Percentiles rank a stretch among this genome's conserved stretches.
Evolutionary conservation across 371 early-diverging fungal genomes (phyloP).

Genomic region (Mucor racemosus): DNA sequence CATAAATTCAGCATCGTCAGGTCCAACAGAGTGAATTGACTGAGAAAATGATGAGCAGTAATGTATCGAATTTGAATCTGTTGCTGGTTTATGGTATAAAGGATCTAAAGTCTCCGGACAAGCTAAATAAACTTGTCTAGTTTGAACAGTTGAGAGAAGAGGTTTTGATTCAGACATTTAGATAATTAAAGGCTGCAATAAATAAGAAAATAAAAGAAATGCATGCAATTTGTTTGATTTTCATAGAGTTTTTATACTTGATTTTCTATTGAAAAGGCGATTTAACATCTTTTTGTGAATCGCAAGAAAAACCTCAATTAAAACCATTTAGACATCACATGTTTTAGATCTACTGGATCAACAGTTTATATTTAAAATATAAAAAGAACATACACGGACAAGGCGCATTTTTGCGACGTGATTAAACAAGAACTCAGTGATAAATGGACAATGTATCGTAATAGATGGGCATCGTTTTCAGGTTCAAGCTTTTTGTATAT

Average conservation of each 20-base stretch:
- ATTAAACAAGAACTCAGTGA: too few species aligned
- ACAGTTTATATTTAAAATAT: not conserved
- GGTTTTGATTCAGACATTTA: slow-evolving; percentile 4
- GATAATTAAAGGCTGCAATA: not conserved
- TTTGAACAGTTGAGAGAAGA: slow-evolving; percentile 12
- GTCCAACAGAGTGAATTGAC: not conserved
- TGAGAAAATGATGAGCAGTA: not conserved
- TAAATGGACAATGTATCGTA: too few species aligned
- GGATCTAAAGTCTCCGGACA: slow-evolving; percentile 14
- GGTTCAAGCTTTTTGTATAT: too few species aligned
- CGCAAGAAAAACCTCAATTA: not conserved
- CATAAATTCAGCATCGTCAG: not conserved
- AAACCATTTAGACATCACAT: not conserved
- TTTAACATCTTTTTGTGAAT: not conserved
- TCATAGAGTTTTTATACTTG: not conserved
- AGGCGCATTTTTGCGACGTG: too few species aligned
- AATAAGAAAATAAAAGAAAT: not conserved
- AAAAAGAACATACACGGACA: too few species aligned
- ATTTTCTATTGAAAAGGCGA: not conserved
- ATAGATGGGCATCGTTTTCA: too few species aligned
- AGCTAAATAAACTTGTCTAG: slow-evolving; percentile 12
- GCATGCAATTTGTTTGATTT: not conserved
- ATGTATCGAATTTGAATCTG: not conserved
- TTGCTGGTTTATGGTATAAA: not conserved
- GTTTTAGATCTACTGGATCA: not conserved